Conservation (phyloP, 768 basidiomycete genomes). For the Cystobasidium ongulense region DNA sequence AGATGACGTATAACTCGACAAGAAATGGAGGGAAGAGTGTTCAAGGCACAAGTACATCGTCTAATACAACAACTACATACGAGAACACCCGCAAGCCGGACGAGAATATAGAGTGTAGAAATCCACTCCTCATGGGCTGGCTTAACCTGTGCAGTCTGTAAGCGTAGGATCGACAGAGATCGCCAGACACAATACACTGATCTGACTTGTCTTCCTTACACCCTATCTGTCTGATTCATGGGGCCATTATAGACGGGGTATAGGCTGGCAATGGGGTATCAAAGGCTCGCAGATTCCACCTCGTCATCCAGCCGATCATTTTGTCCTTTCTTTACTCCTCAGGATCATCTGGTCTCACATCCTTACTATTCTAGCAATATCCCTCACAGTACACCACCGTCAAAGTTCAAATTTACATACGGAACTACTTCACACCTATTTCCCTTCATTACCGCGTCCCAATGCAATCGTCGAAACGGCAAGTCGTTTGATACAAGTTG, state of each 20-base stretch:
- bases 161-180: neutral
- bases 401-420: neutral
- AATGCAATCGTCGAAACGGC: neutral
- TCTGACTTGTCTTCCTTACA: neutral
- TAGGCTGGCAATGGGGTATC: constrained; percentile 27
- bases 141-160: constrained; percentile 4
- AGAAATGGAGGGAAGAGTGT: neutral
- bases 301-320: neutral
- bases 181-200: neutral
- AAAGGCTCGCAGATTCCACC: constrained; percentile 3
- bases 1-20: neutral
- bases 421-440: neutral
- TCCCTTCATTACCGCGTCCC: neutral
- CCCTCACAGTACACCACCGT: neutral
- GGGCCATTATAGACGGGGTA: constrained; percentile 14
- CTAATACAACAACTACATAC: neutral
- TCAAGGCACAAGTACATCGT: neutral
- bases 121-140: neutral
- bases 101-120: neutral
- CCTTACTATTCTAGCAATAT: neutral
- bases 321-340: neutral
- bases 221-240: neutral
- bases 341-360: constrained; percentile 18
- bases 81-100: neutral
- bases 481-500: constrained; percentile 2